Evolutionary conservation across 2,329 filamentous ascomycete species (phyloP).

Genomic region (Gnomoniopsis smithogilvyi): DNA sequence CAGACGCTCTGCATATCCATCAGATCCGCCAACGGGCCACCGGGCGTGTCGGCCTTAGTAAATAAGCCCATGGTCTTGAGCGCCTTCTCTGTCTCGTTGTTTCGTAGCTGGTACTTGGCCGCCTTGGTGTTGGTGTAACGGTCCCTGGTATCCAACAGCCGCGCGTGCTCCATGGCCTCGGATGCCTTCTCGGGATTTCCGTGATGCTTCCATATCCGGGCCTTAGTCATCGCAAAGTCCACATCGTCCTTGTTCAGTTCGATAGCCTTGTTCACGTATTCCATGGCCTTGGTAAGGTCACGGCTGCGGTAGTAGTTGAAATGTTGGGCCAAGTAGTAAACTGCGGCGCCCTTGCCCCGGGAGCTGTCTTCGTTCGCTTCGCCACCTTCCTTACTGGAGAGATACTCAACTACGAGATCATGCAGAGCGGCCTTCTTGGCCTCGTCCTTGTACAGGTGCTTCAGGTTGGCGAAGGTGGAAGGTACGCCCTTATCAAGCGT

Average conservation of each 20-base stretch:
- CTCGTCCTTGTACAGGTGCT: constrained; percentile 79
- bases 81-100: constrained; percentile 83
- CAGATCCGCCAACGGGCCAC: constrained; percentile 84
- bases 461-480: constrained; percentile 94
- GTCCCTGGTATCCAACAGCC: constrained; percentile 82
- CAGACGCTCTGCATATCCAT: constrained; percentile 98
- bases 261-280: constrained; percentile 81
- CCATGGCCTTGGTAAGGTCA: constrained; percentile 75
- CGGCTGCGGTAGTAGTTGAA: constrained; percentile 91
- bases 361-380: constrained; percentile 40
- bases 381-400: constrained; percentile 48
- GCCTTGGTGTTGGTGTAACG: constrained; percentile 98
- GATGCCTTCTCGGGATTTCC: constrained; percentile 78
- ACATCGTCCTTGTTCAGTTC: constrained; percentile 75
- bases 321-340: constrained; percentile 95
- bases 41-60: constrained; percentile 84
- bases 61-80: constrained; percentile 90
- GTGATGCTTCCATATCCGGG: constrained; percentile 87
- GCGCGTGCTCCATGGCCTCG: constrained; percentile 83
- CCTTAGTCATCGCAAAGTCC: constrained; percentile 93
- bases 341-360: constrained; percentile 72
- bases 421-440: constrained; percentile 76
- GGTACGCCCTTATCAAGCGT: constrained; percentile 93
- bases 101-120: constrained; percentile 92
- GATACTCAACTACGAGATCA: constrained; percentile 74